Base-by-base conservation (phyloP, 768 basidiomycete genomes). In the Tricholoma bakamatsutake region DNA sequence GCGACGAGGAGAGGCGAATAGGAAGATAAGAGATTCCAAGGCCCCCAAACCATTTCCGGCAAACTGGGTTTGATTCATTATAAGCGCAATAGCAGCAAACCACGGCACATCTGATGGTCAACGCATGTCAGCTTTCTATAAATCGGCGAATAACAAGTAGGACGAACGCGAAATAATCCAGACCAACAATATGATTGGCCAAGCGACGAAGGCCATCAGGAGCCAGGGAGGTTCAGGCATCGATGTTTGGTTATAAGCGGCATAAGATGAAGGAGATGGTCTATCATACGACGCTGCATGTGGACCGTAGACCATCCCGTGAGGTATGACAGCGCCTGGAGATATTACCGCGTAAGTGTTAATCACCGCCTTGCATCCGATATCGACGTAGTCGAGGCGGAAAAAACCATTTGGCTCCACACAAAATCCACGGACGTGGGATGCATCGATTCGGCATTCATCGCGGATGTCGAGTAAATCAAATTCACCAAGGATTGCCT, bases 331-430 rank as follows among this genome's bases (percentile, higher is more conserved):
- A 5, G 75, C 65, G 4, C 76, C 78, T 1, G 76, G 76, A 5
- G 75, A 63, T 39, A 79, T 67, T 51, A 69, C 69, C n/a, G 76
- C 77, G 57, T 71, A 76, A 2, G 75, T 73, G 59, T 78, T 80
- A 33, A 78, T 59, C 10, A 72, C 63, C 5, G 73, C 74, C 30
- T 68, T 64, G 17, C 61, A 55, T 7, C 77, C 76, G 50, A 80
- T 67, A 9, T 65, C 66, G 50, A 78, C 67, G 2, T 61, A 64
- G 12, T 68, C 73, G 15, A 80, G 68, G 15, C 71, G 70, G 66
- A 80, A 75, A 53, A 61, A 69, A 4, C 77, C 76, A 53, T 78
- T 73, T 17, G 72, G 66, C 60, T 80, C 78, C 5, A 78, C 75
- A 46, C 73, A 71, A 59, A 79, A 78, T 11, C 73, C 76, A 11